These are phyloP conservation scores for Trichomonascaceae sp. DNA, from an alignment of 1,139 yeast species.

Conservation along the genomic window DNA sequence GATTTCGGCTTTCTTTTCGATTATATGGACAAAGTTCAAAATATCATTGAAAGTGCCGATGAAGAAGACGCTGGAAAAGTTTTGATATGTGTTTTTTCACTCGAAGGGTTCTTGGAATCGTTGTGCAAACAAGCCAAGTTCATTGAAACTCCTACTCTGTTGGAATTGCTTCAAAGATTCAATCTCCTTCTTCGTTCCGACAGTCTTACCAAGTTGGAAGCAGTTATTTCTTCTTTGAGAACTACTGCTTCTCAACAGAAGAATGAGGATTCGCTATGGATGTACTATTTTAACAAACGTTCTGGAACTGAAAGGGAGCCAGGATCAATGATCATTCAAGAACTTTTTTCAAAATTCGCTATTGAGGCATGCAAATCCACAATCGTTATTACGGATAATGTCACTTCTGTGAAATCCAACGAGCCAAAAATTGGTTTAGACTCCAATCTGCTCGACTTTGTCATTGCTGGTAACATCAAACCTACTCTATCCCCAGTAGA, in stretches of 20 bases:
- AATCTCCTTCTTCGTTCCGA: constrained; percentile 24
- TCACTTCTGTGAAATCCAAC: background rate
- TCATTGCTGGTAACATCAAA: constrained; percentile 7
- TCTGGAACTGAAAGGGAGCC: constrained; percentile 20
- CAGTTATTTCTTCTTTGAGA: constrained; percentile 28
- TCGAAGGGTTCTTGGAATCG: constrained; percentile 35
- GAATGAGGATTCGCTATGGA: constrained; percentile 18
- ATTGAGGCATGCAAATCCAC: constrained; percentile 1
- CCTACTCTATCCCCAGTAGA: constrained; percentile 3
- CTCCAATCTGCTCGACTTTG: constrained; percentile 3
- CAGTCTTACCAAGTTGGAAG: constrained; percentile 31
- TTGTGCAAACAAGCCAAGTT: constrained; percentile 13
- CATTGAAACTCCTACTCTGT: constrained; percentile 11
- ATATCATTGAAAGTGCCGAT: constrained; percentile 26
- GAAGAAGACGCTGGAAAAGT: constrained; percentile 30
- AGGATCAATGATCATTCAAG: constrained; percentile 27
- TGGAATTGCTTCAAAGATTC: constrained; percentile 14
- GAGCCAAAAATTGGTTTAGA: background rate
- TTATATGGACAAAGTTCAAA: constrained; percentile 36
- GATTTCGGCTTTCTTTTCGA: constrained; percentile 32
- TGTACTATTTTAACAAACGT: constrained; percentile 18
- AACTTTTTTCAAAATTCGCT: constrained; percentile 16
- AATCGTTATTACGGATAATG: background rate
- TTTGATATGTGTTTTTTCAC: constrained; percentile 33
- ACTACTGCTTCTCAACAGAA: constrained; percentile 4